Conservation (phyloP, 768 basidiomycete genomes). For the Hericium erinaceus region DNA sequence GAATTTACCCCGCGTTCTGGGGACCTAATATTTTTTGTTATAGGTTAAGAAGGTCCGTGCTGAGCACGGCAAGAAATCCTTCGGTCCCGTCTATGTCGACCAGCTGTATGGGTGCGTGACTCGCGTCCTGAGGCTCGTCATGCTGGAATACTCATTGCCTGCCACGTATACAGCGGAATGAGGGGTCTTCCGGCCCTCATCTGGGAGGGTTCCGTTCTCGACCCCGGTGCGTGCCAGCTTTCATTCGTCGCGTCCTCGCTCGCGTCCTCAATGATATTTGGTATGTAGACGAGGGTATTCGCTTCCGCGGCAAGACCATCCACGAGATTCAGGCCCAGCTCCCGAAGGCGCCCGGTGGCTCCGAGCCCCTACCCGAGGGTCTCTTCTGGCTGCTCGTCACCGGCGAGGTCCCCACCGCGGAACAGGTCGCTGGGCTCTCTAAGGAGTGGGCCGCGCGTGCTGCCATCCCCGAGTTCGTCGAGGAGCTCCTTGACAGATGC, state of each 20-base stretch:
- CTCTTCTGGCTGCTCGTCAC: conserved; percentile 96
- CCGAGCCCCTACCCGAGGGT: conserved; percentile 87
- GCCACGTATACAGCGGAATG: conserved; percentile 54
- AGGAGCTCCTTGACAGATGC: conserved; percentile 90
- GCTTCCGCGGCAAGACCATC: conserved; percentile 95
- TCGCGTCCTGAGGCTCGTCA: neutral
- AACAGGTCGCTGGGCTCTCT: conserved; percentile 79
- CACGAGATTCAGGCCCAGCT: conserved; percentile 81
- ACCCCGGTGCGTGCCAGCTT: conserved; percentile 51
- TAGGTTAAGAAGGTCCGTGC: conserved; percentile 80
- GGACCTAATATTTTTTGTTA: conserved; percentile 6
- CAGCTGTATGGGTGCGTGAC: conserved; percentile 73
- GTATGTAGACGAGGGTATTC: conserved; percentile 82
- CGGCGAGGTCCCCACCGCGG: conserved; percentile 86
- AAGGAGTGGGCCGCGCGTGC: conserved; percentile 94
- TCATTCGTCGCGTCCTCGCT: neutral
- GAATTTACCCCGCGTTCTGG: neutral
- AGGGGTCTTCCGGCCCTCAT: conserved; percentile 87
- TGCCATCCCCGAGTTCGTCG: conserved; percentile 87
- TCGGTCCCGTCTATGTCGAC: conserved; percentile 86
- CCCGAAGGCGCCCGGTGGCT: conserved; percentile 82
- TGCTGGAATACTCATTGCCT: conserved; percentile 5
- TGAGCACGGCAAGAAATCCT: conserved; percentile 85
- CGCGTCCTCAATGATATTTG: conserved; percentile 6
- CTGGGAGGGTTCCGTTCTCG: conserved; percentile 97